Evolutionary conservation across 164 flowering plant genomes (phyloP).

Genomic region (Amborella trichopoda): DNA sequence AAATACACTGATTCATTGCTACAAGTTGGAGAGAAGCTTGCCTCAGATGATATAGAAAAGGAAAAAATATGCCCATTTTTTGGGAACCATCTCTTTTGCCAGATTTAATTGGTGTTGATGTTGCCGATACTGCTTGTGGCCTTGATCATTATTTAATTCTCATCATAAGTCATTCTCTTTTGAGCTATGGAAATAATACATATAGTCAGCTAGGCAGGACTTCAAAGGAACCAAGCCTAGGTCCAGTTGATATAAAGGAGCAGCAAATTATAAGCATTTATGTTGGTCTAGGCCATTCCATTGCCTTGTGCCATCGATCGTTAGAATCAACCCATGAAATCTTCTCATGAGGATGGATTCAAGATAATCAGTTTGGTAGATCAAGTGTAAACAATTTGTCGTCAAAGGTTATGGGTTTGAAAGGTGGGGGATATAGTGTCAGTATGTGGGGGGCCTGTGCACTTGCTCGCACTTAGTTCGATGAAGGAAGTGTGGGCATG

Average conservation of each 20-base stretch:
- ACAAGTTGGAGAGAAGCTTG: too few relatives aligned
- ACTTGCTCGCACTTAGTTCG: constrained; percentile 58
- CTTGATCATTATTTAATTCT: constrained; percentile 84
- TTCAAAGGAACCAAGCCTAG: constrained; percentile 17
- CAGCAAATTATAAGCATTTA: too few relatives aligned
- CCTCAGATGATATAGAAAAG: too few relatives aligned
- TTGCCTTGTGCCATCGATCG: constrained; percentile 40
- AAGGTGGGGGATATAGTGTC: constrained; percentile 30
- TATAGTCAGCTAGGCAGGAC: constrained; percentile 80
- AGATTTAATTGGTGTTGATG: constrained; percentile 38
- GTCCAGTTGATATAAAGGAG: too few relatives aligned
- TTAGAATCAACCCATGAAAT: constrained; percentile 9
- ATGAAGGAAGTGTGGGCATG: constrained; percentile 55
- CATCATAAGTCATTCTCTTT: constrained; percentile 40
- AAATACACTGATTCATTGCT: too few relatives aligned
- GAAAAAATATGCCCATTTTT: constrained; percentile 69
- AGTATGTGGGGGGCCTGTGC: constrained; percentile 63
- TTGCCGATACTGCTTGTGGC: constrained; percentile 76
- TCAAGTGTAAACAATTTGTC: constrained; percentile 21
- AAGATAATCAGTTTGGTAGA: constrained; percentile 60
- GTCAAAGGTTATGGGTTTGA: constrained; percentile 27
- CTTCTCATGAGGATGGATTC: constrained; percentile 89
- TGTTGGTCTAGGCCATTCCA: constrained; percentile 82
- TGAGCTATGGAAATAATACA: constrained; percentile 70
- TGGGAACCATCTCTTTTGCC: constrained; percentile 68